Conservation (phyloP, 2,329 filamentous ascomycete species). For the Teratosphaeria pseudoeucalypti region DNA sequence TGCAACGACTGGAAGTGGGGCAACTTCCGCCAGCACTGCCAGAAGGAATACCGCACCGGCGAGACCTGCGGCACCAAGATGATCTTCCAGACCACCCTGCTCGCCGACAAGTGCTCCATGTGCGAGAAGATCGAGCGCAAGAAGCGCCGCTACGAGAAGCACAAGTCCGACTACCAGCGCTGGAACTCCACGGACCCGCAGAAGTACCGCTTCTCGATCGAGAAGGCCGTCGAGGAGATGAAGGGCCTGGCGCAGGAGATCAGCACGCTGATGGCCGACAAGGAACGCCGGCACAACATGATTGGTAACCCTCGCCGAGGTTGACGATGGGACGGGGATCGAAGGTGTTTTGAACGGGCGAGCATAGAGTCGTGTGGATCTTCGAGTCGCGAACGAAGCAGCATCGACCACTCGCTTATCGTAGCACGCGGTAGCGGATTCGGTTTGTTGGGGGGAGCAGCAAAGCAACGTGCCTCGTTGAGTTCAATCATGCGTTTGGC, state of each 20-base stretch:
- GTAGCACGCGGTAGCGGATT: background rate
- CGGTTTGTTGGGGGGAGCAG: background rate
- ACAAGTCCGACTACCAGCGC: constrained; percentile 62
- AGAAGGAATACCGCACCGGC: constrained; percentile 87
- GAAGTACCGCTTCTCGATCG: constrained; percentile 46
- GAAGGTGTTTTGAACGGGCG: background rate
- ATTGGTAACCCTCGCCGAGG: constrained; percentile 13
- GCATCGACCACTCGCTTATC: background rate
- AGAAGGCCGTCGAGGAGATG: constrained; percentile 62
- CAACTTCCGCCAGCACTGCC: constrained; percentile 84
- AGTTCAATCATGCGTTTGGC: background rate
- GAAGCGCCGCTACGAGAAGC: constrained; percentile 61
- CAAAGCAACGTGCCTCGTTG: background rate
- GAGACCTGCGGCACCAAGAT: constrained; percentile 95
- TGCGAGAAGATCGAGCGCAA: constrained; percentile 89
- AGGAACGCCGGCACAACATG: constrained; percentile 9
- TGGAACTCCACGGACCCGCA: constrained; percentile 44
- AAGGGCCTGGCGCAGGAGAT: constrained; percentile 63
- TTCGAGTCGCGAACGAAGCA: background rate
- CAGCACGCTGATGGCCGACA: constrained; percentile 41
- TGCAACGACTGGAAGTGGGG: constrained; percentile 95
- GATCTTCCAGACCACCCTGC: constrained; percentile 62
- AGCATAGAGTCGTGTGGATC: background rate
- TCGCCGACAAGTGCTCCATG: constrained; percentile 61
- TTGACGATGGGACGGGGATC: background rate